These are phyloP conservation scores for Hyphodiscus hymeniophilus DNA, from an alignment of 495 filamentous ascomycete genomes.

Conservation along the genomic window DNA sequence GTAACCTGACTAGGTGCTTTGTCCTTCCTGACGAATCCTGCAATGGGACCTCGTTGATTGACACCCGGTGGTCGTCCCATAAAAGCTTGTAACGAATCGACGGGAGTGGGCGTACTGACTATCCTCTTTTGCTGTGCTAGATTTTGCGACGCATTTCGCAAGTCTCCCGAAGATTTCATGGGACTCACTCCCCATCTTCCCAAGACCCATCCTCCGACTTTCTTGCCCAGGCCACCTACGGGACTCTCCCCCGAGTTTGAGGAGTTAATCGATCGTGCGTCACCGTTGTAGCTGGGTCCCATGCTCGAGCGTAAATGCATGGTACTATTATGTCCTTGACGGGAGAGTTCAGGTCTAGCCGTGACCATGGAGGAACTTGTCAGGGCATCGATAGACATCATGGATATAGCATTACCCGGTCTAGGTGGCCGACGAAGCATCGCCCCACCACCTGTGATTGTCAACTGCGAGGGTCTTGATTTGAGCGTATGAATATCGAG, in stretches of 20 bases:
- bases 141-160: background rate
- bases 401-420: slow-evolving; percentile 27
- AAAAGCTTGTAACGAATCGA: slow-evolving; percentile 8
- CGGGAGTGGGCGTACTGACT: slow-evolving; percentile 5
- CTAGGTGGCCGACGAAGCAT: slow-evolving; percentile 33
- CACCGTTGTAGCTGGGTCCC: slow-evolving; percentile 12
- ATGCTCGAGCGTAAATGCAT: slow-evolving; percentile 22
- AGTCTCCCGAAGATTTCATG: slow-evolving; percentile 9
- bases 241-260: slow-evolving; percentile 18
- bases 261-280: slow-evolving; percentile 22
- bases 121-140: slow-evolving; percentile 7
- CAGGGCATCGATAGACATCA: slow-evolving; percentile 25
- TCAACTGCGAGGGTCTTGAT: slow-evolving; percentile 41
- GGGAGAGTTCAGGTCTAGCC: slow-evolving; percentile 25
- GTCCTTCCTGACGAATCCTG: slow-evolving; percentile 37
- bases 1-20: slow-evolving; percentile 33
- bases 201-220: slow-evolving; percentile 47
- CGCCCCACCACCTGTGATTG: slow-evolving; percentile 34
- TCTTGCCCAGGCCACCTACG: slow-evolving; percentile 32
- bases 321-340: slow-evolving; percentile 16
- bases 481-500: slow-evolving; percentile 49
- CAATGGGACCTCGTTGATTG: slow-evolving; percentile 44
- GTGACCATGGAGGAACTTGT: slow-evolving; percentile 32
- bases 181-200: slow-evolving; percentile 46
- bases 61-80: slow-evolving; percentile 36